phyloP scores from a whole-genome alignment of 2,329 filamentous ascomycete genomes.

The Kalmusia sp. region DNA sequence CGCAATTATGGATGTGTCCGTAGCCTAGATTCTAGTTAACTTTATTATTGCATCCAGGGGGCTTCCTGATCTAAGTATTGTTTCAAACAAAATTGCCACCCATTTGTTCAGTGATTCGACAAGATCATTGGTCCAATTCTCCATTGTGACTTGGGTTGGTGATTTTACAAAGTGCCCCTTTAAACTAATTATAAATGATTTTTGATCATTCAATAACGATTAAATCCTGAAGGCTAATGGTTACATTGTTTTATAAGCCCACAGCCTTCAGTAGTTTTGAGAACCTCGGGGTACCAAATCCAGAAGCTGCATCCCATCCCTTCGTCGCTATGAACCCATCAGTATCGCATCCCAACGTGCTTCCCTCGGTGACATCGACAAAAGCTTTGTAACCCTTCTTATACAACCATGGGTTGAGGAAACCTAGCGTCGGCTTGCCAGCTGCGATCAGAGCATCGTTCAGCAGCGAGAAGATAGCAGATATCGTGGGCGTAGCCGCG shows the following conservation, averaged over 20 bases:
- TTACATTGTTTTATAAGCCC: not conserved
- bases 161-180: no score
- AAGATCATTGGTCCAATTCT: no score
- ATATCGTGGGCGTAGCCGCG: constrained; percentile 20
- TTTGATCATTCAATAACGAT: no score
- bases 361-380: constrained; percentile 47
- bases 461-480: constrained; percentile 34
- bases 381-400: constrained; percentile 29
- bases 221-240: no score
- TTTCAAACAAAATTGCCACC: no score
- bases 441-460: constrained; percentile 57
- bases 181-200: no score
- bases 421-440: constrained; percentile 57
- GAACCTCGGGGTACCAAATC: constrained; percentile 43
- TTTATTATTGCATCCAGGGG: no score
- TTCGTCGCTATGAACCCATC: constrained; percentile 14
- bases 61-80: no score
- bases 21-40: no score
- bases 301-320: constrained; percentile 57
- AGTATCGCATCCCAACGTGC: constrained; percentile 26
- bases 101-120: no score
- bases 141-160: no score
- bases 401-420: constrained; percentile 57
- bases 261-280: not conserved
- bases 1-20: no score